Conservation (phyloP, 1,284 basidiomycete genomes). For the Sutorius eximius region DNA sequence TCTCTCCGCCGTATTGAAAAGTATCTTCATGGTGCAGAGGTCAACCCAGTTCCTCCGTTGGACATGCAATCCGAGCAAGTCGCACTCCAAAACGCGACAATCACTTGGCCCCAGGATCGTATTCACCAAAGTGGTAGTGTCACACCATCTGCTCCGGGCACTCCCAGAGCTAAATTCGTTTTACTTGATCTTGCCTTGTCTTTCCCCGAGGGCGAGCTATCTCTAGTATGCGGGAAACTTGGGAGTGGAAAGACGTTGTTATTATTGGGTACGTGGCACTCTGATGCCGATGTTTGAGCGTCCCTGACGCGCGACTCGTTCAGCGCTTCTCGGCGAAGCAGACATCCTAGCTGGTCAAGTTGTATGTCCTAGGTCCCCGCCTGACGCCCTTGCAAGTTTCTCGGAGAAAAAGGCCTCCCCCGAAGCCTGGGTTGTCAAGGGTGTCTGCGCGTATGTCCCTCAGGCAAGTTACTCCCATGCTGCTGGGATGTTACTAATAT, state of each 20-base stretch:
- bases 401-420: constrained; percentile 39
- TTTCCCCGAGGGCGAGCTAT: constrained; percentile 78
- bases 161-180: constrained; percentile 77
- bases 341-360: constrained; percentile 82
- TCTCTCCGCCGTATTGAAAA: constrained; percentile 90
- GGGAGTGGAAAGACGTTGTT: constrained; percentile 85
- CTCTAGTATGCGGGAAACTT: constrained; percentile 80
- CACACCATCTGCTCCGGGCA: constrained; percentile 60
- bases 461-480: constrained; percentile 50
- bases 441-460: constrained; percentile 90
- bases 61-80: constrained; percentile 60
- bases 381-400: constrained; percentile 71
- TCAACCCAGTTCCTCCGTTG: constrained; percentile 58
- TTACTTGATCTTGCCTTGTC: constrained; percentile 77
- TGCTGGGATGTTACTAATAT: neutral
- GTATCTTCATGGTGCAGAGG: constrained; percentile 75
- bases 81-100: constrained; percentile 77
- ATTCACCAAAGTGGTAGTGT: constrained; percentile 42
- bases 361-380: constrained; percentile 79
- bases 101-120: constrained; percentile 87
- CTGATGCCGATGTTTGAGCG: neutral
- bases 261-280: constrained; percentile 53
- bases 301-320: constrained; percentile 15
- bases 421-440: constrained; percentile 75
- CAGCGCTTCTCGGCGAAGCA: constrained; percentile 87